A percentile compares a stretch with the other conserved stretches of the same genome.
These are phyloP conservation scores for Hypholoma sublateritium DNA, from an alignment of 768 basidiomycete genomes.

Conservation along the genomic window DNA sequence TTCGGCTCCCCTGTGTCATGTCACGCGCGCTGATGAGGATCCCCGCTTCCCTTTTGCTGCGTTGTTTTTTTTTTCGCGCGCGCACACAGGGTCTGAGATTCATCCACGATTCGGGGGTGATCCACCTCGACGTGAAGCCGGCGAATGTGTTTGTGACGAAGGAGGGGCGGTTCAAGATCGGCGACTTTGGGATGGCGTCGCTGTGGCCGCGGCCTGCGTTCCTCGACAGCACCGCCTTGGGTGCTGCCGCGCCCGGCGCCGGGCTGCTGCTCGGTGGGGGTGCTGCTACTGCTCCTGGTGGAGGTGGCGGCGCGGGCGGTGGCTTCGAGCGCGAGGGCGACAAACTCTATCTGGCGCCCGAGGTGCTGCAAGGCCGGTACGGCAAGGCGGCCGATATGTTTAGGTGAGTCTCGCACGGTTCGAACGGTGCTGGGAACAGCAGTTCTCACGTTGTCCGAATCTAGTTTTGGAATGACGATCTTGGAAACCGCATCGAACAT, in stretches of 20 bases:
- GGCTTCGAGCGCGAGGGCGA: conserved; percentile 95
- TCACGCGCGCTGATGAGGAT: conserved; percentile 9
- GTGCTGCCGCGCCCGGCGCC: conserved; percentile 1
- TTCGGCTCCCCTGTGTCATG: conserved; percentile 19
- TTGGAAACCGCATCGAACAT: conserved; percentile 96
- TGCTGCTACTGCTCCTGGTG: background rate
- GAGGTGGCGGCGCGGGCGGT: conserved; percentile 32
- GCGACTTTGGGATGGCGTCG: conserved; percentile 99
- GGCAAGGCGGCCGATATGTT: conserved; percentile 96
- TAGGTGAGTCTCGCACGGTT: conserved; percentile 63
- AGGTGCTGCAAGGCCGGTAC: conserved; percentile 90
- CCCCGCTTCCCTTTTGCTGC: background rate
- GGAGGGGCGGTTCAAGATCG: conserved; percentile 90
- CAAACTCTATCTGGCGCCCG: conserved; percentile 94
- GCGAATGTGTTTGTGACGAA: conserved; percentile 92
- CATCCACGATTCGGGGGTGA: conserved; percentile 84
- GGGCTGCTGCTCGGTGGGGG: background rate
- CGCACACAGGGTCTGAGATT: conserved; percentile 72
- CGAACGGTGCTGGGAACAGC: conserved; percentile 22
- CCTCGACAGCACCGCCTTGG: conserved; percentile 11
- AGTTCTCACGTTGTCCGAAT: conserved; percentile 42
- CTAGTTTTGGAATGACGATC: conserved; percentile 92
- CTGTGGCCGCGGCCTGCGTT: conserved; percentile 61
- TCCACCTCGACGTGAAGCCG: conserved; percentile 97
- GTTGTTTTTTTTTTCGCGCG: conserved; percentile 3